These are phyloP conservation scores for Calocybe cyanea DNA, from an alignment of 768 basidiomycete genomes.

Conservation along the genomic window DNA sequence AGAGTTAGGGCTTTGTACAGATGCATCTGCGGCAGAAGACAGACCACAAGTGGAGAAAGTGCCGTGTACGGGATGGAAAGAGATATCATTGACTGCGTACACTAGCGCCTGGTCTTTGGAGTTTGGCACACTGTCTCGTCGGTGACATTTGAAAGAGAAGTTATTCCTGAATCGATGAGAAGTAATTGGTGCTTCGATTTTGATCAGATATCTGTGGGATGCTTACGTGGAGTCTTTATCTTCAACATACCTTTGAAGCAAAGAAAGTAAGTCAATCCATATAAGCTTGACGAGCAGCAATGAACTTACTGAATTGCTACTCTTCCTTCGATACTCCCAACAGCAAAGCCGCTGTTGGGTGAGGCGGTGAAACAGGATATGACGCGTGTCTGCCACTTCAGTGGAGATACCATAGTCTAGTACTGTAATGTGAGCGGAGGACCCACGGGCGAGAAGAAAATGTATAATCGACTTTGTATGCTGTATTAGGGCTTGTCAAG, in stretches of 20 bases:
- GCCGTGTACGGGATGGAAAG: slow-evolving; percentile 80
- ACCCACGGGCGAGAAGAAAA: background rate
- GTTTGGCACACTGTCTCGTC: slow-evolving; percentile 52
- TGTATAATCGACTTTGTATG: slow-evolving; percentile 51
- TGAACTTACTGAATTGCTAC: slow-evolving; percentile 89
- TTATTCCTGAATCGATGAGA: slow-evolving; percentile 46
- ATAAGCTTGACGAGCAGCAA: too few relatives aligned
- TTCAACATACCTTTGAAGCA: slow-evolving; percentile 66
- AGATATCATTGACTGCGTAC: slow-evolving; percentile 82
- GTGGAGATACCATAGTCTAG: slow-evolving; percentile 77
- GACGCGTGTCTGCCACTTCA: slow-evolving; percentile 93
- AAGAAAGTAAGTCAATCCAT: too few relatives aligned
- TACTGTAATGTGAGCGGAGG: background rate
- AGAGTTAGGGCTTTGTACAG: too few relatives aligned
- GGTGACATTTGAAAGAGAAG: slow-evolving; percentile 87
- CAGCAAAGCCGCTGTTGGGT: slow-evolving; percentile 65
- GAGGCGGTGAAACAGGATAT: slow-evolving; percentile 79
- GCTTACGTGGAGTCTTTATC: slow-evolving; percentile 72
- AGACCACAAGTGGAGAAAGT: slow-evolving; percentile 80
- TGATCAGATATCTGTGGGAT: background rate
- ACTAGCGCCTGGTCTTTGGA: slow-evolving; percentile 67
- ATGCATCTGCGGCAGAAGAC: slow-evolving; percentile 9
- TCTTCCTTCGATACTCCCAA: slow-evolving; percentile 86
- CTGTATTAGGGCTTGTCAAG: slow-evolving; percentile 71
- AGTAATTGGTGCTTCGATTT: background rate